Evolutionary conservation across 176 grass and related monocot genomes (phyloP).

Genomic region (Puccinellia tenuiflora): DNA sequence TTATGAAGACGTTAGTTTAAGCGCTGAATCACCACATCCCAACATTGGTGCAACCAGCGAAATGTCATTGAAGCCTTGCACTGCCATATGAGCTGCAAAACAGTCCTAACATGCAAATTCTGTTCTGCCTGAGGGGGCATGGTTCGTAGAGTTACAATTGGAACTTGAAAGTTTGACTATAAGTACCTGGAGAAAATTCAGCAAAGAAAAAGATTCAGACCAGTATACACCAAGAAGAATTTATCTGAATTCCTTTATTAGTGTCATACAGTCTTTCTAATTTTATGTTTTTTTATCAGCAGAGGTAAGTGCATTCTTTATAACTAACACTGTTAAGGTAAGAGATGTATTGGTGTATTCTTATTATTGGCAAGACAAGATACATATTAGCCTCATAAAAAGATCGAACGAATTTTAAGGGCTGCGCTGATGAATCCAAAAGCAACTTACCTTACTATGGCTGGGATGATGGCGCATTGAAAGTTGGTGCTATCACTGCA

Average conservation of each 20-base stretch:
- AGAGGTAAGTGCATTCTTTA: not conserved
- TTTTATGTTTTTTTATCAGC: not conserved
- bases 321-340: not conserved
- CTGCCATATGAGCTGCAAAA: not conserved
- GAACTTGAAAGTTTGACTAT: slow-evolving; percentile 1
- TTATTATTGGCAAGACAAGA: not conserved
- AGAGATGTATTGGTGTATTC: not conserved
- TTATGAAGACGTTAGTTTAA: slow-evolving; percentile 5
- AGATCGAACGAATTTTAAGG: not conserved
- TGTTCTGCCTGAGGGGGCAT: not conserved
- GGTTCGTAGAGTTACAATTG: not conserved
- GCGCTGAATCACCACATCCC: not conserved
- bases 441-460: slow-evolving; percentile 19
- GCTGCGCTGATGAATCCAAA: not conserved
- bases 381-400: not conserved
- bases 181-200: slow-evolving; percentile 18
- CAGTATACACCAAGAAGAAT: not conserved
- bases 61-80: not conserved
- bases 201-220: not conserved
- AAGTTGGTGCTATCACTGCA: not conserved
- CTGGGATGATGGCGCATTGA: not conserved
- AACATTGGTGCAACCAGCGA: not conserved
- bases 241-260: not conserved
- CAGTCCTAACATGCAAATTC: not conserved
- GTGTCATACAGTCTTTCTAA: not conserved